Base-by-base conservation (phyloP, 441 rosid genomes). In the Dalechampia spathulata region DNA sequence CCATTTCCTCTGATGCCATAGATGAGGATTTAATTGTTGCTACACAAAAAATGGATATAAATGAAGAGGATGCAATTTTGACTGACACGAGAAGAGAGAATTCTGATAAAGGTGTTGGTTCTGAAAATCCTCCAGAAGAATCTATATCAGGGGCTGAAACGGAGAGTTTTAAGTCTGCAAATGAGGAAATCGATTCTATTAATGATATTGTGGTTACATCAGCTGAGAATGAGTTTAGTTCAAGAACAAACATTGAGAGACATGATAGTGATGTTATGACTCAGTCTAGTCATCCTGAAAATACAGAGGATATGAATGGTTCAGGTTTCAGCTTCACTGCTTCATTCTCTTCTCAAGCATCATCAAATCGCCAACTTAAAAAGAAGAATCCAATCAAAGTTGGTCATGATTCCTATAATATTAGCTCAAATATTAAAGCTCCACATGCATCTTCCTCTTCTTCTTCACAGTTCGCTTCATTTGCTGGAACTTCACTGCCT, bases 141-240 rank as follows among this genome's bases (percentile, higher is more conserved):
- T 74, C 76, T 52, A 25, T 75, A 49, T 84, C 95, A 19, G 90
- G 73, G 55, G 75, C 80, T 58, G 96, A 88, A 62, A 81, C 98
- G 45, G 96, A 90, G 71, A 90, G 96, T 79, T 84, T 86, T 69
- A 80, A 75, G 68, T 77, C 94, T 36, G 94, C 90, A 59, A 72
- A 75, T 38, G 96, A 94, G 70, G 96, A 83, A 74, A 79, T 79
- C 56, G 94, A 83, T 55, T 58, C 65, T 47, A 66, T 65, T 37
- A 72, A 50, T 63, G 94, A 83, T 56, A 58, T 65, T 55, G 60
- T 66, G 53, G 72, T 53, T 57, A 63, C 70, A 44, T 78, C 92
- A 58, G 71, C 75, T 52, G 96, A 83, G 80, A 75, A 58, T 68
- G 92, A 81, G 62, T 84, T 79, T 68, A 63, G 80, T 74, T 80